Conservation (phyloP, 805 yeast species). For the Candida chilensis region DNA sequence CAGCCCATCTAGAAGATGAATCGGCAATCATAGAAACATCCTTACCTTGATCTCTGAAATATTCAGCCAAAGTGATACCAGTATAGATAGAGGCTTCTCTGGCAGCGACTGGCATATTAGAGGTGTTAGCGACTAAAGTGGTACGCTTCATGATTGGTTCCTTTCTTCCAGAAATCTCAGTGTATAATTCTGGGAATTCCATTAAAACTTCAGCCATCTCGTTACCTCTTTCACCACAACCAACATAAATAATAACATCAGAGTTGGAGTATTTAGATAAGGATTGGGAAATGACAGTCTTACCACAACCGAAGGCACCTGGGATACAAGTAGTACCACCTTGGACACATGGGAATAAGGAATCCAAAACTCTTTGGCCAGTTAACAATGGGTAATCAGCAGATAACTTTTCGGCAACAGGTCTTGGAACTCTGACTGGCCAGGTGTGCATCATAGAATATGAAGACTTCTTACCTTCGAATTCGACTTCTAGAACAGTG, state of each 20-base stretch:
- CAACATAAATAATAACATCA: constrained; percentile 92
- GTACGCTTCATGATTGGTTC: constrained; percentile 99
- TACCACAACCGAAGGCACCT: constrained; percentile 99
- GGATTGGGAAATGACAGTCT: constrained; percentile 96
- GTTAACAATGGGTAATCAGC: constrained; percentile 95
- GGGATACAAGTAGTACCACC: constrained; percentile 99
- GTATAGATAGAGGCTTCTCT: constrained; percentile 99
- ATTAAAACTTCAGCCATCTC: constrained; percentile 99
- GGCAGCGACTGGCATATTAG: constrained; percentile 99
- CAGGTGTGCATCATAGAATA: constrained; percentile 97
- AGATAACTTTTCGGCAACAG: constrained; percentile 87
- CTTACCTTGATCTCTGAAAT: constrained; percentile 99
- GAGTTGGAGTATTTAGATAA: constrained; percentile 96
- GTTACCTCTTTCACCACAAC: constrained; percentile 95
- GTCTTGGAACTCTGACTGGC: constrained; percentile 99
- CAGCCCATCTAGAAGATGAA: constrained; percentile 99
- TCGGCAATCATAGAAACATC: constrained; percentile 99
- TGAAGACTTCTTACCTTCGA: constrained; percentile 71
- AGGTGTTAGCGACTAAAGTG: constrained; percentile 95
- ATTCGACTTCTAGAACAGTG: constrained; percentile 86
- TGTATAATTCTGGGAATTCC: constrained; percentile 98
- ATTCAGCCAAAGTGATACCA: constrained; percentile 97
- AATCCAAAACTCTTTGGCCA: constrained; percentile 97
- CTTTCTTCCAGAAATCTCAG: constrained; percentile 85
- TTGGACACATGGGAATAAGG: constrained; percentile 97